These are phyloP conservation scores for Sindora glabra DNA, from an alignment of 306 rosid species.

Conservation along the genomic window DNA sequence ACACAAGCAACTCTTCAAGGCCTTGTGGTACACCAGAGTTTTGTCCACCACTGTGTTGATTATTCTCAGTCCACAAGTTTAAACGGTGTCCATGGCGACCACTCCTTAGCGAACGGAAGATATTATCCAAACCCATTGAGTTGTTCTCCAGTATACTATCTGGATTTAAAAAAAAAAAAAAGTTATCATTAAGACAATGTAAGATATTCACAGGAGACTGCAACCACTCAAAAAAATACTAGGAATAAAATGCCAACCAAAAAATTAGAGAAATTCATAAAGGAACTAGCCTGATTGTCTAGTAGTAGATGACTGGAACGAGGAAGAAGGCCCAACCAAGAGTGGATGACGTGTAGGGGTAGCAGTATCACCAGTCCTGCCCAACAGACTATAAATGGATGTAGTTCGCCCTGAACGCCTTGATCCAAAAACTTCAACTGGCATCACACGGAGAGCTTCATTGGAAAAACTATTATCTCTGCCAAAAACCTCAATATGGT, in stretches of 20 bases:
- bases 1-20: slow-evolving; percentile 80
- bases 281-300: slow-evolving; percentile 51
- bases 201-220: neutral
- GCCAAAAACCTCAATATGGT: slow-evolving; percentile 91
- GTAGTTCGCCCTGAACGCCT: slow-evolving; percentile 94
- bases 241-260: neutral
- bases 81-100: slow-evolving; percentile 93
- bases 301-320: slow-evolving; percentile 35
- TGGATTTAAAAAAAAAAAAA: slow-evolving; percentile 3
- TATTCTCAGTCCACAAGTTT: slow-evolving; percentile 78
- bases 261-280: neutral
- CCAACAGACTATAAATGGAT: slow-evolving; percentile 90
- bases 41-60: slow-evolving; percentile 70
- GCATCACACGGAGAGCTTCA: slow-evolving; percentile 91
- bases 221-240: neutral
- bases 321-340: slow-evolving; percentile 67
- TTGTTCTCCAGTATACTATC: slow-evolving; percentile 59
- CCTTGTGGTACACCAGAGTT: slow-evolving; percentile 68
- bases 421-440: slow-evolving; percentile 92
- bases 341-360: slow-evolving; percentile 86
- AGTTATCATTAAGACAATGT: neutral
- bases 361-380: slow-evolving; percentile 75
- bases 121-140: slow-evolving; percentile 65
- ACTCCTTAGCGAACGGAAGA: slow-evolving; percentile 79
- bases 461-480: slow-evolving; percentile 78